Percentiles rank a stretch among this genome's conserved stretches.
Evolutionary conservation across 2,329 filamentous ascomycete species (phyloP).

Genomic region (Bipolaris bicolor): DNA sequence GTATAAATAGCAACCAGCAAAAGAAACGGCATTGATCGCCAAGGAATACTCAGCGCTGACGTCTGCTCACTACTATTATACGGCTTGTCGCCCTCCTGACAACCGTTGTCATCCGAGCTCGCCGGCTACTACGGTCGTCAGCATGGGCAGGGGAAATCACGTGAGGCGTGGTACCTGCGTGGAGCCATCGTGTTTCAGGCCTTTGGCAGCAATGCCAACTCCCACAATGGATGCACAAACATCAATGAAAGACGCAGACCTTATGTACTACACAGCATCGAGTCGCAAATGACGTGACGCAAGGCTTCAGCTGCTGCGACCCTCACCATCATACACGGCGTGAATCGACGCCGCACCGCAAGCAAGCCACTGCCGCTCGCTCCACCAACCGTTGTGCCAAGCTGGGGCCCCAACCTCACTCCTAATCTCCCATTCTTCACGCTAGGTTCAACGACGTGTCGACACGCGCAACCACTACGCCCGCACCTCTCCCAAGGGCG

Average conservation of each 20-base stretch:
- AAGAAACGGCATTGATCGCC: neutral
- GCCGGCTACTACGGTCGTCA: neutral
- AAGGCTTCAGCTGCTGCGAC: neutral
- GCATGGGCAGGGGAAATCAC: constrained; percentile 19
- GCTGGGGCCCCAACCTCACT: constrained; percentile 34
- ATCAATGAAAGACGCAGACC: constrained; percentile 3
- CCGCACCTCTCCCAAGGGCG: constrained; percentile 18
- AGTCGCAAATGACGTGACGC: constrained; percentile 1
- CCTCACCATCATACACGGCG: constrained; percentile 20
- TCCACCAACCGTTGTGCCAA: constrained; percentile 42
- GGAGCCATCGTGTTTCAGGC: constrained; percentile 22
- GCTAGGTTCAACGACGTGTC: constrained; percentile 30
- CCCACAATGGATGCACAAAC: constrained; percentile 6
- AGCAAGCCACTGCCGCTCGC: constrained; percentile 36
- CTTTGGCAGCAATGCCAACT: constrained; percentile 11
- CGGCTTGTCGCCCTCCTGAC: neutral
- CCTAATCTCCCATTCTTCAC: constrained; percentile 44
- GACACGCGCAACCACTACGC: constrained; percentile 29
- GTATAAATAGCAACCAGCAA: neutral
- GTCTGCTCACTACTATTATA: neutral
- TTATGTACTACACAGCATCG: neutral
- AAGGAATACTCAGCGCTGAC: neutral
- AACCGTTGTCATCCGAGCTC: constrained; percentile 6
- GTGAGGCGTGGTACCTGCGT: constrained; percentile 14
- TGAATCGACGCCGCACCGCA: constrained; percentile 16